Conservation (phyloP, 768 basidiomycete species). For the Auriscalpium vulgare region DNA sequence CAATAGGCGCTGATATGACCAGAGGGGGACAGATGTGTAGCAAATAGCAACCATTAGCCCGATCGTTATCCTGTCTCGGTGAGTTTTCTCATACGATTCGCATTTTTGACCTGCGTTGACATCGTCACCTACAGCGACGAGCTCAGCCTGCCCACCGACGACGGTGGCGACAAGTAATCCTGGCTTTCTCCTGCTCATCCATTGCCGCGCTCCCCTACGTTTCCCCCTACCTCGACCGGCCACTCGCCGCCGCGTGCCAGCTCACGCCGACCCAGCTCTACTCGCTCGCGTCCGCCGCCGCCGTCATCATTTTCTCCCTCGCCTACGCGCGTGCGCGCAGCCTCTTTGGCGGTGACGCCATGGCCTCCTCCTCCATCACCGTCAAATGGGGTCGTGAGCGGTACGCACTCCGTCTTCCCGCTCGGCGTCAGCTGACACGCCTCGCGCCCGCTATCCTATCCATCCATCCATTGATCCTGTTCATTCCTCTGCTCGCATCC, state of each 20-base stretch:
- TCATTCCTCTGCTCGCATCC: neutral
- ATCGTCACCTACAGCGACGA: neutral
- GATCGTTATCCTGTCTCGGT: no score
- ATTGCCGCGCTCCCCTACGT: neutral
- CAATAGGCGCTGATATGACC: no score
- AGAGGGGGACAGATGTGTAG: no score
- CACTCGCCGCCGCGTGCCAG: neutral
- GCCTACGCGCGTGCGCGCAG: conserved; percentile 20
- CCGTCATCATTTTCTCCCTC: conserved; percentile 23
- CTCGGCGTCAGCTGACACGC: neutral
- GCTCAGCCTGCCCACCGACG: neutral
- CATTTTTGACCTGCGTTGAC: no score
- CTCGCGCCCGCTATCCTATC: conserved; percentile 4
- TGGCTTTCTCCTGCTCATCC: neutral
- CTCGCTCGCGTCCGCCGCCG: neutral
- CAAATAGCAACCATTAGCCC: no score
- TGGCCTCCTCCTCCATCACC: conserved; percentile 8
- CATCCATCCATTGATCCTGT: neutral
- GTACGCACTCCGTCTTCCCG: conserved; percentile 11
- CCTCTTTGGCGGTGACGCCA: conserved; percentile 11
- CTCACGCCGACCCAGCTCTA: conserved; percentile 1
- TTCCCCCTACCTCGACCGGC: neutral
- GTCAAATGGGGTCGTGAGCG: conserved; percentile 46
- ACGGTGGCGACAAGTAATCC: neutral
- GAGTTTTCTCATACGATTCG: no score